Evolutionary conservation across 2,329 filamentous ascomycete genomes (phyloP).

Genomic region (Emergomyces pasteurianus): DNA sequence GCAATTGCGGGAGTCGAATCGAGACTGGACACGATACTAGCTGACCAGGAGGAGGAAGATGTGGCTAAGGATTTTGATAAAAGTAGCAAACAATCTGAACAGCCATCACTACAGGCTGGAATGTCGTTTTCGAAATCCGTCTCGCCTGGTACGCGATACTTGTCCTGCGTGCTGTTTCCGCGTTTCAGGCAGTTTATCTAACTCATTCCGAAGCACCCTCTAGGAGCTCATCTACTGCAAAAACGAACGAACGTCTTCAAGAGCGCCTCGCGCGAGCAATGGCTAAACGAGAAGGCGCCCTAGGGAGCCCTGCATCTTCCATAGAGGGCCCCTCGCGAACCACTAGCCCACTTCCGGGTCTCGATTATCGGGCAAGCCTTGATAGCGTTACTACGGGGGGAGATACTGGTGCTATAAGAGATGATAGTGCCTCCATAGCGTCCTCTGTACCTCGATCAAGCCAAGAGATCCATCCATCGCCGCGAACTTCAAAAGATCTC

Average conservation of each 20-base stretch:
- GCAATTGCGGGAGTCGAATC: conserved; percentile 92
- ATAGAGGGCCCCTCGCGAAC: conserved; percentile 41
- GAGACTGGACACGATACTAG: conserved; percentile 78
- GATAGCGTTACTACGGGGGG: conserved; percentile 16
- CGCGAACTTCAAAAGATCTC: conserved; percentile 19
- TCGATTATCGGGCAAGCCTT: conserved; percentile 28
- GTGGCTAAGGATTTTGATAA: conserved; percentile 14
- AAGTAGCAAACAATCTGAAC: conserved; percentile 26
- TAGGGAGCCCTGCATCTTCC: conserved; percentile 36
- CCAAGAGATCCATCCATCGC: conserved; percentile 17
- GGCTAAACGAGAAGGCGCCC: conserved; percentile 53
- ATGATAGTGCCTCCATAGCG: conserved; percentile 8
- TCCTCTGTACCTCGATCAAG: conserved; percentile 16
- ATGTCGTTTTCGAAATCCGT: conserved; percentile 15
- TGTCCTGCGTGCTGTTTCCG: background rate
- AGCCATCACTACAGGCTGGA: conserved; percentile 17
- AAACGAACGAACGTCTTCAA: conserved; percentile 71
- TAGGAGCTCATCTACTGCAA: conserved; percentile 52
- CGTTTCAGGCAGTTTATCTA: conserved; percentile 1
- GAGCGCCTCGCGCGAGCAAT: conserved; percentile 82
- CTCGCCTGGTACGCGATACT: conserved; percentile 18
- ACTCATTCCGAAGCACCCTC: conserved; percentile 36
- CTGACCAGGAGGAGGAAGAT: conserved; percentile 55
- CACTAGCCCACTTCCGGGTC: conserved; percentile 38
- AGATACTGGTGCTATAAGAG: conserved; percentile 11